A percentile compares a stretch with the other conserved stretches of the same genome.
Evolutionary conservation across 441 rosid species (phyloP).

Genomic region (Macaranga tanarius): DNA sequence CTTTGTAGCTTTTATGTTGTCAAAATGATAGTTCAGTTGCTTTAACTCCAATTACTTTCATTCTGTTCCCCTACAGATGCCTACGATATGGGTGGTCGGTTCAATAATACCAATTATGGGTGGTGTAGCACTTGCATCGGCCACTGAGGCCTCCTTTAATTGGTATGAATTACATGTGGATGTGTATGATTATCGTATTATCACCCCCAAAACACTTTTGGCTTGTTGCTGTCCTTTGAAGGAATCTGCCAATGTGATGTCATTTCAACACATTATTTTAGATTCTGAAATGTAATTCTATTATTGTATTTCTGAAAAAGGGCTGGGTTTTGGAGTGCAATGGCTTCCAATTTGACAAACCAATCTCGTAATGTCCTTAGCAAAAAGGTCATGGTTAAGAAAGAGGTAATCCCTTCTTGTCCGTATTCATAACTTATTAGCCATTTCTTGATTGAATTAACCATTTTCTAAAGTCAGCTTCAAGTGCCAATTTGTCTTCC

Average conservation of each 20-base stretch:
- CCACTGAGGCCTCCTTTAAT: slow-evolving; percentile 89
- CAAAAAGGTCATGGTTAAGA: slow-evolving; percentile 92
- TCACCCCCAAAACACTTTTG: not conserved
- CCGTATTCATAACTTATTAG: not conserved
- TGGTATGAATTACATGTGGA: slow-evolving; percentile 49
- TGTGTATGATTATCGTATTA: not conserved
- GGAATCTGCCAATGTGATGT: not conserved
- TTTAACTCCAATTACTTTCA: slow-evolving; percentile 6
- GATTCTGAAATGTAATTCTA: not conserved
- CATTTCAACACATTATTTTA: not conserved
- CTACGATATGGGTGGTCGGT: slow-evolving; percentile 80
- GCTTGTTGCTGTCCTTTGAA: not conserved
- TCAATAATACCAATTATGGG: slow-evolving; percentile 92
- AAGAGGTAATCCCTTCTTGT: slow-evolving; percentile 61
- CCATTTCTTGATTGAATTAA: not conserved
- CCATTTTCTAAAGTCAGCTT: slow-evolving; percentile 5
- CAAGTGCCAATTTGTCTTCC: not conserved
- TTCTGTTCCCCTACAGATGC: slow-evolving; percentile 48
- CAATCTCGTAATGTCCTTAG: slow-evolving; percentile 98
- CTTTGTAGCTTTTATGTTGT: not conserved
- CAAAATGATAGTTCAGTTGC: slow-evolving; percentile 9
- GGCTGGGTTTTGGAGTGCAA: slow-evolving; percentile 98
- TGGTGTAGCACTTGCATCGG: slow-evolving; percentile 95
- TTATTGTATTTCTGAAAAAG: slow-evolving; percentile 34
- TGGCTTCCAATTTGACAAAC: slow-evolving; percentile 98